Evolutionary conservation across 1,284 basidiomycete genomes (phyloP), one percentile per base, ranked within the genome.

Genomic region (Trichosporon coremiiforme): DNA sequence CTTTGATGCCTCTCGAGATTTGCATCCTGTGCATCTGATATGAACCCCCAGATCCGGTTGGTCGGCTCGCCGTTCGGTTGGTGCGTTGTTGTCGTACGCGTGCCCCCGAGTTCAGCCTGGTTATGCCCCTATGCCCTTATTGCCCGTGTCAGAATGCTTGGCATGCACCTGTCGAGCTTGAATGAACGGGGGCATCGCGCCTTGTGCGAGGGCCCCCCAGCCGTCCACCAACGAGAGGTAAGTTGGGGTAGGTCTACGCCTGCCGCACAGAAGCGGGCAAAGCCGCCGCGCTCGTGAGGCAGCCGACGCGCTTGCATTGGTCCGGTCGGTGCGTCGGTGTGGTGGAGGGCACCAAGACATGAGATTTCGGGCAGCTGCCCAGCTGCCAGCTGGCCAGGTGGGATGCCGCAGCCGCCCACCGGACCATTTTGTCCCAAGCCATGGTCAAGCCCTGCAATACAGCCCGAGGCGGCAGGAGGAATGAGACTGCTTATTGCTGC

Each of bases 401-500:
- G 50, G 20, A 20, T 25, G 50, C 50, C 22, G 50, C 50, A 53
- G n/a, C 45, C 6, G 50, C n/a, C 22, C 50, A 53, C 50, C 50
- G 20, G 50, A 22, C 20, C 50, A 53, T 17, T 17, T 10, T 10
- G 20, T n/a, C 17, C 15, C 50, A 53, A 20, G 50, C 50, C 50
- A 53, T 20, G 20, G 20, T 20, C 50, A 53, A 50, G 50, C 50
- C 50, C 9, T 8, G 17, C 50, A 53, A 53, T 53, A 53, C 50
- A 53, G 50, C 50, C 50, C 9, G 22, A 25, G 50, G 50, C 50
- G 50, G 50, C n/a, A 53, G 50, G 50, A 53, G 50, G 50, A 53
- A 53, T 53, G 50, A 31, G 31, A n/a, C 15, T 33, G 57, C 57
- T 25, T 31, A 62, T 35, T 35, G 57, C 29, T 33, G 29, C 29